These are phyloP conservation scores for Hymenoscyphus infarciens DNA, from an alignment of 2,329 filamentous ascomycete species.

Conservation along the genomic window DNA sequence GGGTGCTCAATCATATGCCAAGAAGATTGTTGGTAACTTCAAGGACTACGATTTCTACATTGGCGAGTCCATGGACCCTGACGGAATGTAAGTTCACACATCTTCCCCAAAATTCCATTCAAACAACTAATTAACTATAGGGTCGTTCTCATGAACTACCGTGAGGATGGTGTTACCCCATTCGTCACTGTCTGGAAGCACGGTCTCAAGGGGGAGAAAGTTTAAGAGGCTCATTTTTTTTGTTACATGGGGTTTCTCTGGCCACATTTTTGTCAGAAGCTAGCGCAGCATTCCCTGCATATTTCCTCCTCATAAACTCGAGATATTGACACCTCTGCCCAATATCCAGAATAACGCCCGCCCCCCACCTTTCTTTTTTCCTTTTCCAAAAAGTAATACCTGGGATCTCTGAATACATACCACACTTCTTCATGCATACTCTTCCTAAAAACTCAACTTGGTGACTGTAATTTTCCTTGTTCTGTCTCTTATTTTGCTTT, in stretches of 20 bases:
- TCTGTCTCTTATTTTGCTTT: neutral
- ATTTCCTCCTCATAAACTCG: neutral
- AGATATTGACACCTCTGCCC: neutral
- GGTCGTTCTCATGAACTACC: conserved; percentile 93
- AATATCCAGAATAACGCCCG: neutral
- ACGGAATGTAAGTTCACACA: conserved; percentile 73
- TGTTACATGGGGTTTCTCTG: conserved; percentile 10
- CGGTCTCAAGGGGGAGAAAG: conserved; percentile 84
- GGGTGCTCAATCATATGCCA: conserved; percentile 69
- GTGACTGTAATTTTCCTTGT: neutral
- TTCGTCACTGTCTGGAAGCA: conserved; percentile 94
- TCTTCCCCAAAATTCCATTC: conserved; percentile 9
- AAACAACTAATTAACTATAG: conserved; percentile 41
- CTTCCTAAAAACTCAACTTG: too few species aligned
- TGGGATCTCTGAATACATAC: conserved; percentile 4
- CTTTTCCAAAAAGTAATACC: neutral
- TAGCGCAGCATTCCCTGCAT: conserved; percentile 11
- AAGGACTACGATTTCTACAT: conserved; percentile 95
- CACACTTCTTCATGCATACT: neutral
- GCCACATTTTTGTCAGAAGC: conserved; percentile 7
- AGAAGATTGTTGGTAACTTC: conserved; percentile 78
- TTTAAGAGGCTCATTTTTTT: conserved; percentile 59
- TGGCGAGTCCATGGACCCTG: conserved; percentile 87
- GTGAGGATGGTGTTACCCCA: conserved; percentile 89
- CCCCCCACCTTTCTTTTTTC: neutral